Evolutionary conservation across 768 basidiomycete species (phyloP), one percentile per base, ranked within the genome.

Genomic region (Tephrocybe sp.): DNA sequence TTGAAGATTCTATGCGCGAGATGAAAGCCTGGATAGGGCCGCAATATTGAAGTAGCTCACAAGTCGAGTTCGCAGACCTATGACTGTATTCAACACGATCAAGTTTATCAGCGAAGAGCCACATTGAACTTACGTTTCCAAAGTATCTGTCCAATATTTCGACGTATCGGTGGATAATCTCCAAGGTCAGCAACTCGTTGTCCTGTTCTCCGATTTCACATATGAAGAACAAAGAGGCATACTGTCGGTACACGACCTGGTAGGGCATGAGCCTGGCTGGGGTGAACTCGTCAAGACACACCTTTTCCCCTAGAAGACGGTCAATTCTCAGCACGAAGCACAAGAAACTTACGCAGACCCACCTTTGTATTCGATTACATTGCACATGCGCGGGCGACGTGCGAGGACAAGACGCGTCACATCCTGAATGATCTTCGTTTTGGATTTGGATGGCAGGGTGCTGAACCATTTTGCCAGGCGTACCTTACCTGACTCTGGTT

Each of bases 291-390:
- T 19, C 21, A 19, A 15, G 36, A 3, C 86, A 31, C 47, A 65
- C 66, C 61, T 70, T 69, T 31, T 57, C 62, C 31, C 64, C 68
- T 70, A 52, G 15, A 53, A 28, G 27, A 27, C 39, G 16, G 37
- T 39, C 30, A 8, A 32, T 9, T 35, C 43, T 39, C 27, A 52
- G 44, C 13, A 11, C 31, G 39, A 73, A 54, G 18, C 70, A 54
- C 69, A 66, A 24, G 68, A 69, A 59, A 21, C 31, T n/a, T 28
- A 30, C 11, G 15, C 16, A 16, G 22, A 55, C 80, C 54, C 51
- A 87, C 95, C 95, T 74, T 95, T 97, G 75, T 97, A 97, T 65
- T 98, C 96, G 32, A 98, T 69, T 61, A 98, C 88, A 69, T 98
- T 98, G 65, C 93, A 97, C 92, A 93, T 95, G 47, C 88, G 78